Percentiles rank a stretch among this genome's conserved stretches.
Evolutionary conservation across 208 protist genomes (phyloP).

Genomic region (Acanthamoeba quina): DNA sequence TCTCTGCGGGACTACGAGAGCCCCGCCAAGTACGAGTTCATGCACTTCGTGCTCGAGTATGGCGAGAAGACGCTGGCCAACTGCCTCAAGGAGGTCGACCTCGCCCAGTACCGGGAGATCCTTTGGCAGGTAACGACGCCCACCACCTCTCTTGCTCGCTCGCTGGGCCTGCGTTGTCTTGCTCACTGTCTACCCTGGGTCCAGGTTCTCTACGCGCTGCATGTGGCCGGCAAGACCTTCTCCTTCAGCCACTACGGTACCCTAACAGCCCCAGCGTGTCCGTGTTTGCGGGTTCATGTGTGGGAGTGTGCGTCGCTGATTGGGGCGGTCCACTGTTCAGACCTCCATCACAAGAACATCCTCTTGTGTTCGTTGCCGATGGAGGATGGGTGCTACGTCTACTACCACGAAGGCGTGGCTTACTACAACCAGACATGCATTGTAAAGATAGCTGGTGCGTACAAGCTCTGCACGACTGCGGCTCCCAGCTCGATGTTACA

Average conservation of each 20-base stretch:
- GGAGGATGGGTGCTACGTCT: background rate
- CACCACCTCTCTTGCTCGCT: background rate
- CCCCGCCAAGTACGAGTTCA: slow-evolving; percentile 23
- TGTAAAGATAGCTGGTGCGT: slow-evolving; percentile 9
- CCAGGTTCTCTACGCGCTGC: slow-evolving; percentile 33
- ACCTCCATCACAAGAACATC: slow-evolving; percentile 25
- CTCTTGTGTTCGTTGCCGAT: slow-evolving; percentile 13
- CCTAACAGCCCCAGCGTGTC: background rate
- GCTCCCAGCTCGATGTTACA: background rate
- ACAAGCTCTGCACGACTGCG: background rate
- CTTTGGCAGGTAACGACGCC: background rate
- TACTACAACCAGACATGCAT: background rate
- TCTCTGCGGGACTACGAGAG: background rate
- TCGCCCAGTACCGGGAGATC: slow-evolving; percentile 15
- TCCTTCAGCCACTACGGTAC: slow-evolving; percentile 2
- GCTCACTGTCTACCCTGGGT: background rate
- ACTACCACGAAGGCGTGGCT: slow-evolving; percentile 8
- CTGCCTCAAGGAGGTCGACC: background rate
- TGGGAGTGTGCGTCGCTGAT: too few species aligned
- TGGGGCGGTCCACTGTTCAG: background rate
- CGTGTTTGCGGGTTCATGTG: background rate
- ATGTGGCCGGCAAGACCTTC: slow-evolving; percentile 2
- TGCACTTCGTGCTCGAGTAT: slow-evolving; percentile 33
- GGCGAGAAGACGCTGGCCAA: background rate
- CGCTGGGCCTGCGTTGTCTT: background rate